Percentiles rank a stretch among this genome's conserved stretches.
These are phyloP conservation scores for Lactarius evosmus DNA, from an alignment of 768 basidiomycete species.

Conservation along the genomic window DNA sequence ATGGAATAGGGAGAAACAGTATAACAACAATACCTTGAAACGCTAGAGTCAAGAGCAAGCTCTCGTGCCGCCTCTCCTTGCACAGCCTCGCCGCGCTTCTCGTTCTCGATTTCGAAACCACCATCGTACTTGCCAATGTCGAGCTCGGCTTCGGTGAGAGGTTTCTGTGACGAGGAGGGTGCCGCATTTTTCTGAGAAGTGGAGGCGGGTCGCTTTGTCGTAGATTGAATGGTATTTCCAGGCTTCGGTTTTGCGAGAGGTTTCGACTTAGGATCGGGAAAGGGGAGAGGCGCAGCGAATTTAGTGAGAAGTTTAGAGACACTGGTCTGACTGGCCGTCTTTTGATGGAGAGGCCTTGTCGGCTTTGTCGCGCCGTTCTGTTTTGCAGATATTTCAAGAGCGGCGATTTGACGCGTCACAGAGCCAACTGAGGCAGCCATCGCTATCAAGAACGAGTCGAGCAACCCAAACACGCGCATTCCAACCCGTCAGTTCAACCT, in stretches of 20 bases:
- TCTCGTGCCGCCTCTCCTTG: constrained; percentile 76
- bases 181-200: constrained; percentile 25
- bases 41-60: constrained; percentile 82
- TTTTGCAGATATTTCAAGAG: constrained; percentile 59
- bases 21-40: constrained; percentile 45
- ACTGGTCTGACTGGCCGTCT: constrained; percentile 56
- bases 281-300: constrained; percentile 64
- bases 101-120: constrained; percentile 90
- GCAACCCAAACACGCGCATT: not conserved
- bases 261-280: constrained; percentile 32
- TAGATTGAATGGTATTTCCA: constrained; percentile 31
- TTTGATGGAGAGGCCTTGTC: constrained; percentile 40
- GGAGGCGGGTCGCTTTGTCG: constrained; percentile 31
- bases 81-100: constrained; percentile 70
- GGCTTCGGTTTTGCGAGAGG: constrained; percentile 27
- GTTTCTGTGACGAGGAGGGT: constrained; percentile 27
- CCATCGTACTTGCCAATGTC: constrained; percentile 94
- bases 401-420: constrained; percentile 65
- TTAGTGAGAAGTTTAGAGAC: constrained; percentile 73
- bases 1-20: constrained; percentile 8
- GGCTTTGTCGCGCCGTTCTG: constrained; percentile 39
- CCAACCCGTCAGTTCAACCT: not conserved
- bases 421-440: constrained; percentile 49
- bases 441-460: not conserved
- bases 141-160: constrained; percentile 34